phyloP scores from a whole-genome alignment of 768 basidiomycete genomes.

The Psilocybe cubensis region DNA sequence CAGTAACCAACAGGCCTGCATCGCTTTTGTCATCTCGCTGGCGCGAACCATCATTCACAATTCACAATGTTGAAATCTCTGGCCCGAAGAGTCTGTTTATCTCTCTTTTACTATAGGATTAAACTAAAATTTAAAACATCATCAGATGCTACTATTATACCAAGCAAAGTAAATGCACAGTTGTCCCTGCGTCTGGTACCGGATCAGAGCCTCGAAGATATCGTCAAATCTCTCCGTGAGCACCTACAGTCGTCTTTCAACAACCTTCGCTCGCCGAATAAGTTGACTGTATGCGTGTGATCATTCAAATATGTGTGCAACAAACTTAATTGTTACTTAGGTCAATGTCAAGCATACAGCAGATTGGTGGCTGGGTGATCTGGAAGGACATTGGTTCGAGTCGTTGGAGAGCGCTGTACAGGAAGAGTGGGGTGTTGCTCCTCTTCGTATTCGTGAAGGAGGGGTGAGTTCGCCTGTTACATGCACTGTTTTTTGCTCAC shows the following conservation, averaged over 20 bases:
- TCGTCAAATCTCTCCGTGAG: constrained; percentile 61
- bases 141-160: constrained; percentile 87
- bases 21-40: constrained; percentile 77
- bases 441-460: constrained; percentile 90
- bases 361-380: constrained; percentile 95
- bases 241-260: constrained; percentile 65
- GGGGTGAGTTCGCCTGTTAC: constrained; percentile 56
- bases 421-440: constrained; percentile 87
- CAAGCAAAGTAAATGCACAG: constrained; percentile 79
- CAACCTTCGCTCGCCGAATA: constrained; percentile 67
- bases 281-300: constrained; percentile 57
- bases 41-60: constrained; percentile 89
- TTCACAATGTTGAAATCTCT: constrained; percentile 84
- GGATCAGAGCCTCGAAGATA: constrained; percentile 80
- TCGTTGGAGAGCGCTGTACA: constrained; percentile 81
- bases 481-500: not conserved
- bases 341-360: constrained; percentile 82
- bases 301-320: not conserved
- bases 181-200: constrained; percentile 94
- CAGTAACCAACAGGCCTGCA: constrained; percentile 68
- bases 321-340: constrained; percentile 38
- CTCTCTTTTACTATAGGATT: not conserved
- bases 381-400: constrained; percentile 85
- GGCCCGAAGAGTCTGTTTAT: constrained; percentile 71
- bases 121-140: not conserved